These are phyloP conservation scores for Camellia lanceoleosa DNA, from an alignment of 148 eudicot species.

Conservation along the genomic window DNA sequence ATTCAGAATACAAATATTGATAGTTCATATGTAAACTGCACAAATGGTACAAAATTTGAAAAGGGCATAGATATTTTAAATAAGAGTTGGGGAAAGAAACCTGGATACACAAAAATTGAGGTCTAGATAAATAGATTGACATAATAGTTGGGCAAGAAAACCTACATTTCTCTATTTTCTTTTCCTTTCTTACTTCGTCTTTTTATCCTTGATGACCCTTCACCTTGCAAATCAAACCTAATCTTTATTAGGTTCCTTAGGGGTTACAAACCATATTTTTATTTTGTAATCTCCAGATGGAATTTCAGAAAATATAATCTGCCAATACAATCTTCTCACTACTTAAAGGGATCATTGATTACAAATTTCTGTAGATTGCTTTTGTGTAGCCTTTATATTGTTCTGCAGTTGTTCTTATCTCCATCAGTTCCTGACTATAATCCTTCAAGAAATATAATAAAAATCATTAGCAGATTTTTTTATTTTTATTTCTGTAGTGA, in stretches of 20 bases:
- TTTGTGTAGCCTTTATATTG: not conserved
- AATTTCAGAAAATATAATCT: too few species aligned
- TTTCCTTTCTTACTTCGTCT: not conserved
- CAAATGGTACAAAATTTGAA: not conserved
- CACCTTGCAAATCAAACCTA: too few species aligned
- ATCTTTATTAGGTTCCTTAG: too few species aligned
- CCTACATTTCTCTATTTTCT: not conserved
- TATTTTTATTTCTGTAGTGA: not conserved
- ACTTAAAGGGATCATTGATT: not conserved
- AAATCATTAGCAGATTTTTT: not conserved
- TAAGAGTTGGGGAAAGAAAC: not conserved
- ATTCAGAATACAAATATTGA: not conserved
- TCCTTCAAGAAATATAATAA: not conserved
- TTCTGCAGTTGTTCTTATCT: not conserved
- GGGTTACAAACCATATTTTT: too few species aligned
- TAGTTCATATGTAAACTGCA: not conserved
- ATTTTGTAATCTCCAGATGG: too few species aligned
- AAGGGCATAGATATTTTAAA: not conserved
- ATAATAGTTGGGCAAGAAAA: not conserved
- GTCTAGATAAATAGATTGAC: not conserved
- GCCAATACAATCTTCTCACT: too few species aligned
- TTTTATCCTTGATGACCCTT: too few species aligned
- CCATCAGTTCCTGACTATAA: not conserved
- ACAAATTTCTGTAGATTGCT: not conserved
- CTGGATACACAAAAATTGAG: not conserved